Percentiles rank a stretch among this genome's conserved stretches.
phyloP scores from a whole-genome alignment of 2,329 filamentous ascomycete species.

The Ceratocystis alfenasii region DNA sequence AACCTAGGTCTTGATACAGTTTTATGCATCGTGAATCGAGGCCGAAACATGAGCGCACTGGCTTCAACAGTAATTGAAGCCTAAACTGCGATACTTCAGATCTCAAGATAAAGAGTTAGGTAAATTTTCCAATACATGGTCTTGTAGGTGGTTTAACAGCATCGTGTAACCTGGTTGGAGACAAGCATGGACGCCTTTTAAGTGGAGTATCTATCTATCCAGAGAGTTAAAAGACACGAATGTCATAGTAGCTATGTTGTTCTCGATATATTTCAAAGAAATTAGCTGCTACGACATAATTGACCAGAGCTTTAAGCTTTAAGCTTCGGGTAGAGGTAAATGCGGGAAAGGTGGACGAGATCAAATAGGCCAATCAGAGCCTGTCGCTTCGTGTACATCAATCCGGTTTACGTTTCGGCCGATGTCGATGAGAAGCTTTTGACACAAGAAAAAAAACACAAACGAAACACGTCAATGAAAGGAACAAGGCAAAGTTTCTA shows the following conservation, averaged over 20 bases:
- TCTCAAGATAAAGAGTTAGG: background rate
- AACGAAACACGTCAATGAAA: background rate
- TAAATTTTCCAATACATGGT: background rate
- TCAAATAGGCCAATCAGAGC: constrained; percentile 17
- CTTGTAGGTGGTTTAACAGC: background rate
- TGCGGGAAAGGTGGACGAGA: background rate
- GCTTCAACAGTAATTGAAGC: background rate
- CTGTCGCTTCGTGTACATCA: constrained; percentile 20
- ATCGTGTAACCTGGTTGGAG: background rate
- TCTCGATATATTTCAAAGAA: background rate
- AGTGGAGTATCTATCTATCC: too few relatives aligned
- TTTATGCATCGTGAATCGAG: constrained; percentile 9
- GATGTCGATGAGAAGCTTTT: constrained; percentile 20
- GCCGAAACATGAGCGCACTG: constrained; percentile 12
- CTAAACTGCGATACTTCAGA: background rate
- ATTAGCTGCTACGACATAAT: background rate
- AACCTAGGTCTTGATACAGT: constrained; percentile 5
- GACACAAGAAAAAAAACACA: constrained; percentile 13
- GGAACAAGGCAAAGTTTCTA: background rate
- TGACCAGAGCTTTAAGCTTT: background rate
- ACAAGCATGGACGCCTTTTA: too few relatives aligned
- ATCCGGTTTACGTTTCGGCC: constrained; percentile 21
- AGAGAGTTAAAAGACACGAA: too few relatives aligned
- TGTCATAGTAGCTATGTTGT: background rate
- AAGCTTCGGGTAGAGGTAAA: background rate